These are phyloP conservation scores for Cenchrus purpureus DNA, from an alignment of 176 grass and related monocot genomes.

Conservation along the genomic window DNA sequence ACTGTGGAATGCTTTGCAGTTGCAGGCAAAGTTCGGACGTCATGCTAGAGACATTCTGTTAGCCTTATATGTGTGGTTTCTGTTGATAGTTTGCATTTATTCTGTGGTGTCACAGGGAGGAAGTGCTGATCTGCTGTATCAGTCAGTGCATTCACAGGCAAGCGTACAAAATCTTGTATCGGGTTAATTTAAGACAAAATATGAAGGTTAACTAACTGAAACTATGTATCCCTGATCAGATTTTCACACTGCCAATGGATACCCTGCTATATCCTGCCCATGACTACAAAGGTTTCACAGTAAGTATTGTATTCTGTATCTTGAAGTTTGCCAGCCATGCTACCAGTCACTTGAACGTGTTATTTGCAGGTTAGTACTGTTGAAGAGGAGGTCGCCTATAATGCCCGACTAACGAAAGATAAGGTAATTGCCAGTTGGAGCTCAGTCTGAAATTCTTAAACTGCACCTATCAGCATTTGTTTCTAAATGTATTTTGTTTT, in stretches of 20 bases:
- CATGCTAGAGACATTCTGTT: constrained; percentile 15
- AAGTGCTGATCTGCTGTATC: constrained; percentile 70
- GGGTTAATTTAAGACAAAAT: neutral
- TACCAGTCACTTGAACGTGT: constrained; percentile 22
- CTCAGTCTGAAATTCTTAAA: constrained; percentile 15
- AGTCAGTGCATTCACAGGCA: constrained; percentile 98
- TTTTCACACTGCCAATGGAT: constrained; percentile 84
- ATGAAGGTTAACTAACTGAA: constrained; percentile 17
- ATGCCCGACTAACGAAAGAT: constrained; percentile 85
- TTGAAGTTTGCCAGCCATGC: constrained; percentile 7
- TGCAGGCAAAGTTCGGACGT: constrained; percentile 9
- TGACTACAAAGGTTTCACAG: constrained; percentile 97
- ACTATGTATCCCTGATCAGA: constrained; percentile 51
- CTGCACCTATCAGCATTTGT: neutral
- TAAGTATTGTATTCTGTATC: constrained; percentile 39
- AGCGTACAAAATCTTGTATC: constrained; percentile 28
- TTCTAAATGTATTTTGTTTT: neutral
- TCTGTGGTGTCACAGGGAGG: constrained; percentile 69
- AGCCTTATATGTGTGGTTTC: neutral
- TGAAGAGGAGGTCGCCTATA: constrained; percentile 86
- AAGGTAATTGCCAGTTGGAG: constrained; percentile 54
- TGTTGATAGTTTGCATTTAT: constrained; percentile 11
- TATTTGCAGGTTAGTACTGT: constrained; percentile 82
- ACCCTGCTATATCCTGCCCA: constrained; percentile 90
- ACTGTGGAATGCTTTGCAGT: neutral